A percentile compares a stretch with the other conserved stretches of the same genome.
Conservation (phyloP, 331 rosid species). For the Arachis monticola region DNA sequence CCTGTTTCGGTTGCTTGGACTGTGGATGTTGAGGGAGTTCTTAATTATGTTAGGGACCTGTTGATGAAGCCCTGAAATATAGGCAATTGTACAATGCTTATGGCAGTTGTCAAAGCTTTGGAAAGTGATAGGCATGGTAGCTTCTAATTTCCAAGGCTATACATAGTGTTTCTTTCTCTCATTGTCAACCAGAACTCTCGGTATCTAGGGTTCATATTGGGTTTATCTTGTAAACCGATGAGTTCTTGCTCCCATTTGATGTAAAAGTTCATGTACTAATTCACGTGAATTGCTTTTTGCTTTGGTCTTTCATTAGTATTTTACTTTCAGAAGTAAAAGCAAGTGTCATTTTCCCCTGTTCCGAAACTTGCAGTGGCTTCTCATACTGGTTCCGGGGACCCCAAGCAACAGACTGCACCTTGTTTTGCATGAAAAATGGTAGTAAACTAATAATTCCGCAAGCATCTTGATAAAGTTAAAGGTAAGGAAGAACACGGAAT, state of each 20-base stretch:
- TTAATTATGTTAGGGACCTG: constrained; percentile 53
- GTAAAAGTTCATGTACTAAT: constrained; percentile 29
- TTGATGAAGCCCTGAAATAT: constrained; percentile 69
- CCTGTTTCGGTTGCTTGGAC: constrained; percentile 94
- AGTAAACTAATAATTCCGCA: not conserved
- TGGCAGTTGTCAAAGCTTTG: constrained; percentile 22
- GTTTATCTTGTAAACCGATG: constrained; percentile 17
- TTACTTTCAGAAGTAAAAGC: not conserved
- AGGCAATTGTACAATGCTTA: constrained; percentile 27
- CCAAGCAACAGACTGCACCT: not conserved
- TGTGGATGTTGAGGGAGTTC: constrained; percentile 71
- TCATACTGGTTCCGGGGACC: not conserved
- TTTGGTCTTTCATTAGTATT: not conserved
- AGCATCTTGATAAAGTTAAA: not conserved
- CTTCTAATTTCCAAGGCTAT: constrained; percentile 29
- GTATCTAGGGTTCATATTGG: constrained; percentile 36
- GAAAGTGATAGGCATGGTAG: constrained; percentile 21
- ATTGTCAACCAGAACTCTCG: constrained; percentile 32
- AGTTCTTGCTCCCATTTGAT: constrained; percentile 27
- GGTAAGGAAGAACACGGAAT: not conserved
- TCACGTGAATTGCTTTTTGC: not conserved
- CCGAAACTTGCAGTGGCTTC: not conserved
- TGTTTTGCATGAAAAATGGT: not conserved
- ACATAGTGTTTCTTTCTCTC: constrained; percentile 33
- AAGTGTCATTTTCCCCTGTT: not conserved